Percentiles rank a stretch among this genome's conserved stretches.
These are phyloP conservation scores for Parachaetomium inaequale DNA, from an alignment of 495 filamentous ascomycete genomes.

Conservation along the genomic window DNA sequence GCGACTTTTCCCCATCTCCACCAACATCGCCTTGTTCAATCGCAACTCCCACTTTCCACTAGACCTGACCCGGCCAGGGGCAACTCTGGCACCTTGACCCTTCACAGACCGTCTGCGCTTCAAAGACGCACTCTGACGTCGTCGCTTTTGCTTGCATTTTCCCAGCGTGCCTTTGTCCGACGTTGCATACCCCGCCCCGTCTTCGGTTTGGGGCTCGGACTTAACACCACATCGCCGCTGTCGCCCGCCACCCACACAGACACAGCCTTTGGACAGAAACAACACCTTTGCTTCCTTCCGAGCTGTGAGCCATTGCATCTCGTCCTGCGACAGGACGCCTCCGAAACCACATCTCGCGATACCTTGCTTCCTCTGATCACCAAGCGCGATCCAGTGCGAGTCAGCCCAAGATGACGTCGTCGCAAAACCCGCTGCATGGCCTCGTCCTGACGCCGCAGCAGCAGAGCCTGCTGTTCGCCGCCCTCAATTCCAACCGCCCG, in stretches of 20 bases:
- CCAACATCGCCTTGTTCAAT: background rate
- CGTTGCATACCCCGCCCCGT: slow-evolving; percentile 7
- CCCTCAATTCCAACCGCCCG: slow-evolving; percentile 71
- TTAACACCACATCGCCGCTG: slow-evolving; percentile 1
- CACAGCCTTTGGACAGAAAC: background rate
- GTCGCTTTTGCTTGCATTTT: background rate
- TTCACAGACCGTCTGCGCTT: background rate
- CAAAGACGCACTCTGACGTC: slow-evolving; percentile 11
- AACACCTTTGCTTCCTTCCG: background rate
- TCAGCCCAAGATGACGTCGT: slow-evolving; percentile 45
- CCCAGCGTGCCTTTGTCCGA: slow-evolving; percentile 2
- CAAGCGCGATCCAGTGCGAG: slow-evolving; percentile 22
- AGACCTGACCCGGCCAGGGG: background rate
- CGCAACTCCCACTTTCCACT: background rate
- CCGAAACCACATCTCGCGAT: background rate
- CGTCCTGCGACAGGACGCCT: background rate
- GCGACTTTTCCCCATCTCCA: slow-evolving; percentile 2
- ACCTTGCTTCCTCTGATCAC: too few species aligned
- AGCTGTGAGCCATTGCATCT: background rate
- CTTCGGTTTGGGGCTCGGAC: slow-evolving; percentile 7
- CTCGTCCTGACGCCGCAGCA: slow-evolving; percentile 74
- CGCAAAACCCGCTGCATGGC: slow-evolving; percentile 40
- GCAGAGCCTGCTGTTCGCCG: slow-evolving; percentile 82
- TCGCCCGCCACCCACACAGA: background rate
- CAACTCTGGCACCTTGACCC: background rate